A percentile compares a stretch with the other conserved stretches of the same genome.
These are phyloP conservation scores for Penicillium sp. DNA, from an alignment of 2,329 filamentous ascomycete genomes.

Conservation along the genomic window DNA sequence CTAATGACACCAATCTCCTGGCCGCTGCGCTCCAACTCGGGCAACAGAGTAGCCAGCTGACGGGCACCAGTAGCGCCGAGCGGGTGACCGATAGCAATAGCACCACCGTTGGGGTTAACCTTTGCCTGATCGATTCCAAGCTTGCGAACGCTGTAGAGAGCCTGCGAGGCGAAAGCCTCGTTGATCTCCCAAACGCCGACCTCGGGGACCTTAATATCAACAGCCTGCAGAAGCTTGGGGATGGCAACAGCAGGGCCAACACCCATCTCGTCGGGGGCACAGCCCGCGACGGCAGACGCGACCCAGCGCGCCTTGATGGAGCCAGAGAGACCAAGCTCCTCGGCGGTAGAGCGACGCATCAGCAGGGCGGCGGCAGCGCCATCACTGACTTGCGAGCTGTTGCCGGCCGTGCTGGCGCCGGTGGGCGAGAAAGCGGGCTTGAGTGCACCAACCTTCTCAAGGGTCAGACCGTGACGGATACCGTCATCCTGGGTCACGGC, in stretches of 20 bases:
- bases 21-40: slow-evolving; percentile 64
- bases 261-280: slow-evolving; percentile 89
- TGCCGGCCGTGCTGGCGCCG: slow-evolving; percentile 80
- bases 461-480: slow-evolving; percentile 65
- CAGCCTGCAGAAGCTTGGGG: slow-evolving; percentile 70
- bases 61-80: slow-evolving; percentile 84
- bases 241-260: slow-evolving; percentile 84
- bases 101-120: slow-evolving; percentile 90
- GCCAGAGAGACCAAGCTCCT: slow-evolving; percentile 65
- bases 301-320: slow-evolving; percentile 82
- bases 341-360: slow-evolving; percentile 79
- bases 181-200: slow-evolving; percentile 92
- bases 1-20: slow-evolving; percentile 80
- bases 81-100: slow-evolving; percentile 91
- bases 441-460: slow-evolving; percentile 71
- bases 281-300: slow-evolving; percentile 71
- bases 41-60: slow-evolving; percentile 72
- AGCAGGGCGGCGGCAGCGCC: slow-evolving; percentile 80
- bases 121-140: slow-evolving; percentile 60
- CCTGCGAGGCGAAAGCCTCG: slow-evolving; percentile 69
- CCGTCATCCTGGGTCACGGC: slow-evolving; percentile 79
- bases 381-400: slow-evolving; percentile 81
- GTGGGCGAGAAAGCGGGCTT: slow-evolving; percentile 80
- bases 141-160: slow-evolving; percentile 68
- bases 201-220: slow-evolving; percentile 66